Evolutionary conservation across 2,329 filamentous ascomycete species (phyloP).

Genomic region (Colletotrichum spaethianum): DNA sequence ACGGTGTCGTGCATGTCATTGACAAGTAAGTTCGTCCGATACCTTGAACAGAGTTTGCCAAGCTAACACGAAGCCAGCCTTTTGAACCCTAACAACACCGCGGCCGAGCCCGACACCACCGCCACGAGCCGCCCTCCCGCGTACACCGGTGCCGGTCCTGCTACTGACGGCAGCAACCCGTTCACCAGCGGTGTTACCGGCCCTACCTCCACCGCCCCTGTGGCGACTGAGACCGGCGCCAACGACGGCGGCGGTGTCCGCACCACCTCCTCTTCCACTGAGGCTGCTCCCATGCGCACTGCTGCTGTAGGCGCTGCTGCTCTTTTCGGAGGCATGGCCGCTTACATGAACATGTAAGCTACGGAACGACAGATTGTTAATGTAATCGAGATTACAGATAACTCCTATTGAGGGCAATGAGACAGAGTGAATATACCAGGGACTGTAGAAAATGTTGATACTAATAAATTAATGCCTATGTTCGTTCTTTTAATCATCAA

Average conservation of each 20-base stretch:
- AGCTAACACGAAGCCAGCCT: constrained; percentile 55
- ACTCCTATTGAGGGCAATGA: too few species aligned
- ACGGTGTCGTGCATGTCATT: constrained; percentile 71
- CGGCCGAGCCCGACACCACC: constrained; percentile 57
- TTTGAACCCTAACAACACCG: constrained; percentile 68
- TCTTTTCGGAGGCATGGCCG: constrained; percentile 61
- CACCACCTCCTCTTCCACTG: constrained; percentile 52
- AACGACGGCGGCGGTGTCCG: constrained; percentile 24
- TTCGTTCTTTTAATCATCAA: constrained; percentile 23
- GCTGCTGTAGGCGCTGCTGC: constrained; percentile 60
- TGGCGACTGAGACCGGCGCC: constrained; percentile 48
- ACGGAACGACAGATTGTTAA: too few species aligned
- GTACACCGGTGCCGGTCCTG: constrained; percentile 67
- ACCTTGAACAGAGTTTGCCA: neutral
- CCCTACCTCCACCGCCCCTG: constrained; percentile 56
- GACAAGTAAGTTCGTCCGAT: constrained; percentile 61
- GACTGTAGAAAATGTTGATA: neutral
- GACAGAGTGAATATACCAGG: too few species aligned
- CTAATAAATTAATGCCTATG: neutral
- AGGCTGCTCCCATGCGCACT: constrained; percentile 50
- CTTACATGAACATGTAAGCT: constrained; percentile 42
- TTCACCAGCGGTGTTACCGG: constrained; percentile 69
- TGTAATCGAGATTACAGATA: neutral
- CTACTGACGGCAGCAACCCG: constrained; percentile 59
- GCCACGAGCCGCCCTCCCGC: constrained; percentile 64